Evolutionary conservation across 2,329 filamentous ascomycete species (phyloP).

Genomic region (Pyrenochaeta sp.): DNA sequence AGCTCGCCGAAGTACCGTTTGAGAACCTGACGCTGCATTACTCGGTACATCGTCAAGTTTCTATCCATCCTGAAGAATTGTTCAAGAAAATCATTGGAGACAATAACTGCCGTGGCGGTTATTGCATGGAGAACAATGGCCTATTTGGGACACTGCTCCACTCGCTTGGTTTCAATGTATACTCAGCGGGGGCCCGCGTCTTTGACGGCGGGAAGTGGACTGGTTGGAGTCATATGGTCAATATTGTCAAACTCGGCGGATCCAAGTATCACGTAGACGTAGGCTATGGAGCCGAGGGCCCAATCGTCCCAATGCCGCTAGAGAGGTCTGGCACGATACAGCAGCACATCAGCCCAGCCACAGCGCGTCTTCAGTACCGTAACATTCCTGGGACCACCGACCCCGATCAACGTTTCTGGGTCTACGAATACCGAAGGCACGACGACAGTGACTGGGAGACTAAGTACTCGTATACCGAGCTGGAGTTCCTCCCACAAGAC

Average conservation of each 20-base stretch:
- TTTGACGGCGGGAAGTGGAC: conserved; percentile 32
- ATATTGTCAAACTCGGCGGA: conserved; percentile 51
- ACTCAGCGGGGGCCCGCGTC: conserved; percentile 54
- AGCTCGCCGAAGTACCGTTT: conserved; percentile 62
- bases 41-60: conserved; percentile 51
- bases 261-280: conserved; percentile 53
- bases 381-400: conserved; percentile 46
- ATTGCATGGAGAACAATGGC: conserved; percentile 68
- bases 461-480: conserved; percentile 69
- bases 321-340: conserved; percentile 33
- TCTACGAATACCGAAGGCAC: conserved; percentile 50
- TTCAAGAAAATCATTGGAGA: conserved; percentile 64
- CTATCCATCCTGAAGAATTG: conserved; percentile 59
- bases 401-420: conserved; percentile 53
- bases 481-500: conserved; percentile 47
- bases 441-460: conserved; percentile 63
- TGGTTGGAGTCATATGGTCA: conserved; percentile 57
- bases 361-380: conserved; percentile 44
- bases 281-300: conserved; percentile 53
- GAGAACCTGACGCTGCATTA: conserved; percentile 66
- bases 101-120: conserved; percentile 61
- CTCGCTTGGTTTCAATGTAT: conserved; percentile 60
- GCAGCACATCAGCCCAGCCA: conserved; percentile 42
- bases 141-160: conserved; percentile 62
- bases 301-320: conserved; percentile 50